Base-by-base conservation (phyloP, 2,329 filamentous ascomycete genomes). In the Polytolypa hystricis region DNA sequence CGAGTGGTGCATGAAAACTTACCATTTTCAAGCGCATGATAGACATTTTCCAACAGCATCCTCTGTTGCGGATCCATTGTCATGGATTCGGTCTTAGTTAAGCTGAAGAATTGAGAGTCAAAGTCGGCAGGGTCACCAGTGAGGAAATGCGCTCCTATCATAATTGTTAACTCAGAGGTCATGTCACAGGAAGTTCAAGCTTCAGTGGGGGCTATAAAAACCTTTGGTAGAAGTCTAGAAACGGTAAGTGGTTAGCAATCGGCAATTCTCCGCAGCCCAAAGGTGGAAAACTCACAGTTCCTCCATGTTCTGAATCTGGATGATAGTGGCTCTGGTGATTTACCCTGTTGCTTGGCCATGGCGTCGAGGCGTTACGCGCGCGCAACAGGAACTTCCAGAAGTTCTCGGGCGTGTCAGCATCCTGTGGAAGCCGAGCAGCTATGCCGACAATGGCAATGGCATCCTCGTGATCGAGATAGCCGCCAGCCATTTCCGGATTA, bases 241-340 rank as follows among this genome's bases (percentile, higher is more conserved):
- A n/a, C n/a, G n/a, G n/a, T n/a, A n/a, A n/a, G n/a, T n/a, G n/a
- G n/a, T n/a, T n/a, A n/a, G n/a, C n/a, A n/a, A n/a, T n/a, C n/a
- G n/a, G n/a, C n/a, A n/a, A n/a, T n/a, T n/a, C n/a, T n/a, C n/a
- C n/a, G n/a, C n/a, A n/a, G n/a, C n/a, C n/a, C n/a, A n/a, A n/a
- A n/a, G n/a, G n/a, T n/a, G n/a, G 7, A 33, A 17, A 12, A 48
- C 46, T 41, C 36, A 55, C 53, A 10, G 55, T 56, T 32, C 51
- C 55, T 18, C 50, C 51, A 46, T 55, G 51, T 23, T 58, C 53
- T 7, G 50, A 44, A 37, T 60, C 52, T 4, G 61, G 60, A 41
- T 63, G 59, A 43, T 60, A 62, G 41, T 52, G 55, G 2, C 52
- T 57, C 14, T 51, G 48, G 1, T 51, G 38, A 40, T 57, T 59